These are phyloP conservation scores for Hibiscus syriacus DNA, from an alignment of 345 rosid genomes.

Conservation along the genomic window DNA sequence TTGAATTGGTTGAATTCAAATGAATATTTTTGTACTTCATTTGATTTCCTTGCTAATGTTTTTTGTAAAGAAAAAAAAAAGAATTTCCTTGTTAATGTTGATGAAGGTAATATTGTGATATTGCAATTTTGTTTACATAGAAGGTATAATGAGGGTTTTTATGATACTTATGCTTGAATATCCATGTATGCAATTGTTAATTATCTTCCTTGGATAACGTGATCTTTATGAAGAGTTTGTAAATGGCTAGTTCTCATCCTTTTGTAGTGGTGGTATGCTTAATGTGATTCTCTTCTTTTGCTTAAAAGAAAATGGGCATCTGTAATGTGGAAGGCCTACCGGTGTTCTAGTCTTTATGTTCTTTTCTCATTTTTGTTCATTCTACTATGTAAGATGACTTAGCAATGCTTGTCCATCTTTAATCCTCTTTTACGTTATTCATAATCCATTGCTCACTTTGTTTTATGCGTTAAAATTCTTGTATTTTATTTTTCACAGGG, in stretches of 20 bases:
- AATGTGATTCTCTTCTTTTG: background rate
- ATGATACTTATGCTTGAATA: too few relatives aligned
- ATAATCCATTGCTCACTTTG: background rate
- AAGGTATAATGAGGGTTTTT: too few relatives aligned
- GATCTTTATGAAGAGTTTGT: background rate
- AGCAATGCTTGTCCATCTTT: background rate
- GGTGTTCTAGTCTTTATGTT: background rate
- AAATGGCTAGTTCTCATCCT: background rate
- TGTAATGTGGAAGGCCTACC: background rate
- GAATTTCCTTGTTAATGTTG: background rate
- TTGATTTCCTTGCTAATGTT: background rate
- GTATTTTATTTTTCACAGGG: conserved; percentile 41
- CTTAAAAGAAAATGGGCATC: background rate
- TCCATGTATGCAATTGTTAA: too few relatives aligned
- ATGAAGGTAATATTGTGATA: background rate
- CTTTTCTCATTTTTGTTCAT: background rate
- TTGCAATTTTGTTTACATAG: background rate
- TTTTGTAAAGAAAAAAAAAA: background rate
- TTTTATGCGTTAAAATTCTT: background rate
- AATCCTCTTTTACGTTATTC: background rate
- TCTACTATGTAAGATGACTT: background rate
- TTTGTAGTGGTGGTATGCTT: background rate
- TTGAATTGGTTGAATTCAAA: background rate
- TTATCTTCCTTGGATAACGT: too few relatives aligned
- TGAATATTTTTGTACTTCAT: background rate